Conservation (phyloP, 202 grass and related monocot species). For the Hordeum pubiflorum region DNA sequence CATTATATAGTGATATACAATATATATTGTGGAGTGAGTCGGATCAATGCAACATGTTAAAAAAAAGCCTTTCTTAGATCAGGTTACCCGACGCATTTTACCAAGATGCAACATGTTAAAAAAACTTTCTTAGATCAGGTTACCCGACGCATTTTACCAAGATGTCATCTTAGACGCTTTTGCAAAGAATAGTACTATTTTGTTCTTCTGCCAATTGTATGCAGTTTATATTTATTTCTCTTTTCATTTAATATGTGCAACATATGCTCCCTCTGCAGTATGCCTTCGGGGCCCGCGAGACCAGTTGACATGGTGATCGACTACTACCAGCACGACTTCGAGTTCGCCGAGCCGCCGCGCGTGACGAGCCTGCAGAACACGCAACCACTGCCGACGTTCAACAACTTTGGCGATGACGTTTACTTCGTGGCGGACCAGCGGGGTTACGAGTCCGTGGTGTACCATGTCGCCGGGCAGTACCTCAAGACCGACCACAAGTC, state of each 20-base stretch:
- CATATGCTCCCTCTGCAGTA: not conserved
- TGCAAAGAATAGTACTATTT: too few species aligned
- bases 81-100: too few species aligned
- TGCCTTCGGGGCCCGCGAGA: constrained; percentile 21
- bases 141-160: too few species aligned
- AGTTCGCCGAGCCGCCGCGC: constrained; percentile 58
- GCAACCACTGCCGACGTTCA: constrained; percentile 39
- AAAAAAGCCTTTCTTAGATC: too few species aligned
- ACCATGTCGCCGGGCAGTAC: constrained; percentile 44
- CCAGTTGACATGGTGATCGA: constrained; percentile 58
- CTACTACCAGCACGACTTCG: constrained; percentile 49
- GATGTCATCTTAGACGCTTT: too few species aligned
- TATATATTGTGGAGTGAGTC: too few species aligned
- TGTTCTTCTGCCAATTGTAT: too few species aligned
- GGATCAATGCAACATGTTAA: too few species aligned
- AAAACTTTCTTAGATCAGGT: too few species aligned
- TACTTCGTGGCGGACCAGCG: constrained; percentile 56
- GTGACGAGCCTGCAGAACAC: constrained; percentile 61
- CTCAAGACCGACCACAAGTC: constrained; percentile 23
- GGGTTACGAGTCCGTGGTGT: constrained; percentile 42
- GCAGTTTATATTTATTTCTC: too few species aligned
- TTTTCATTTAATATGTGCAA: not conserved
- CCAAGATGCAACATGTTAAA: too few species aligned
- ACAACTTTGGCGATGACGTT: constrained; percentile 38
- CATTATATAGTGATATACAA: too few species aligned